Evolutionary conservation across 2,329 filamentous ascomycete species (phyloP).

Genomic region (Colletotrichum simmondsii): DNA sequence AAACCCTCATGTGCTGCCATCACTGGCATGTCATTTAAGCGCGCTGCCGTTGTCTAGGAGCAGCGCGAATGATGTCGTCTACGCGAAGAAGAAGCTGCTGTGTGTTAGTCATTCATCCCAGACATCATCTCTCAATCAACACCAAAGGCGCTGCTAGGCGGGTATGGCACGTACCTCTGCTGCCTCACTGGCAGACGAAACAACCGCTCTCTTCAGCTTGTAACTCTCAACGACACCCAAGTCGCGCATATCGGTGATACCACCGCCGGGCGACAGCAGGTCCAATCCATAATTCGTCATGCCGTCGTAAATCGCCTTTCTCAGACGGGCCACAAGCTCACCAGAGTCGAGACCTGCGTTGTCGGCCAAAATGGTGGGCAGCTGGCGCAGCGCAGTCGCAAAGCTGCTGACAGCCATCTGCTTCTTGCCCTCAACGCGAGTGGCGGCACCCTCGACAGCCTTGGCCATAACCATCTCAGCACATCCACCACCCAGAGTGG

Average conservation of each 20-base stretch:
- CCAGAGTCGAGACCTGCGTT: slow-evolving; percentile 97
- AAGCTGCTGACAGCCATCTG: slow-evolving; percentile 93
- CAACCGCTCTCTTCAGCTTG: slow-evolving; percentile 98
- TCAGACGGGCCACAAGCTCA: slow-evolving; percentile 89
- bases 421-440: slow-evolving; percentile 96
- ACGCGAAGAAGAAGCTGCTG: slow-evolving; percentile 87
- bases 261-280: slow-evolving; percentile 87
- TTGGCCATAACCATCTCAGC: slow-evolving; percentile 99
- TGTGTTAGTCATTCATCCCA: slow-evolving; percentile 25
- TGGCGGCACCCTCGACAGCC: slow-evolving; percentile 92
- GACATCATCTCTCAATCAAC: not conserved
- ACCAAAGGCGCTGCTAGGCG: not conserved
- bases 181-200: slow-evolving; percentile 94
- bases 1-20: slow-evolving; percentile 18
- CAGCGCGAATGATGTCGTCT: slow-evolving; percentile 96
- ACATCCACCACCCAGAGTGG: slow-evolving; percentile 93
- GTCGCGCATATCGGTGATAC: slow-evolving; percentile 95
- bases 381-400: slow-evolving; percentile 86
- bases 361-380: slow-evolving; percentile 96
- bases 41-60: slow-evolving; percentile 84
- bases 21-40: slow-evolving; percentile 59
- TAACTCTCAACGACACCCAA: slow-evolving; percentile 96
- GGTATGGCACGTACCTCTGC: slow-evolving; percentile 77
- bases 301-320: slow-evolving; percentile 94
- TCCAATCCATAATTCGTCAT: slow-evolving; percentile 93